Evolutionary conservation across 1,284 basidiomycete genomes (phyloP).

Genomic region (Rhodotorula sp.): DNA sequence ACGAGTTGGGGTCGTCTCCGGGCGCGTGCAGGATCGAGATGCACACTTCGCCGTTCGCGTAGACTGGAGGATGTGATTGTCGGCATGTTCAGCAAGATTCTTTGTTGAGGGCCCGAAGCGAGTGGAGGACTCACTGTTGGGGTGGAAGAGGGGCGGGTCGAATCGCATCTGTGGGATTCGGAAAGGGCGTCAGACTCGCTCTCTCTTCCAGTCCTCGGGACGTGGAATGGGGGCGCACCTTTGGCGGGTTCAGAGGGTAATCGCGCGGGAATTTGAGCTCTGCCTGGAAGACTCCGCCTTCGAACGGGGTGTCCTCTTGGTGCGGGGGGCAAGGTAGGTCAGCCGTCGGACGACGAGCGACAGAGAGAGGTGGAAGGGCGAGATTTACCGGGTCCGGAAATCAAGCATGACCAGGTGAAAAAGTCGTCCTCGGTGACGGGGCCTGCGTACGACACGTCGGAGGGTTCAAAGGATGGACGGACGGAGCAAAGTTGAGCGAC

Average conservation of each 20-base stretch:
- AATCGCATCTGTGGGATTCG: conserved; percentile 70
- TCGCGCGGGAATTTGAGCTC: conserved; percentile 86
- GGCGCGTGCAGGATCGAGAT: conserved; percentile 98
- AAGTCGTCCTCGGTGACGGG: conserved; percentile 93
- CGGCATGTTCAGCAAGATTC: background rate
- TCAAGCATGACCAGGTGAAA: conserved; percentile 97
- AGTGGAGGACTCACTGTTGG: conserved; percentile 70
- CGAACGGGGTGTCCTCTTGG: conserved; percentile 81
- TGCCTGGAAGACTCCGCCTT: conserved; percentile 94
- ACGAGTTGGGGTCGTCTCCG: conserved; percentile 72
- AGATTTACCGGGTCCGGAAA: conserved; percentile 71
- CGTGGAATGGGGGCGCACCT: conserved; percentile 47
- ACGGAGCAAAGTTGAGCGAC: conserved; percentile 2
- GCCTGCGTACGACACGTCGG: conserved; percentile 56
- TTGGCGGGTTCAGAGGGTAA: conserved; percentile 93
- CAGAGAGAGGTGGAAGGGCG: background rate
- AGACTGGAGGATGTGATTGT: conserved; percentile 59
- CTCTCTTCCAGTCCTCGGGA: background rate
- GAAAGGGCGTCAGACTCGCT: background rate
- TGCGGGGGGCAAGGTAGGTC: conserved; percentile 46
- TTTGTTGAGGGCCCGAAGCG: background rate
- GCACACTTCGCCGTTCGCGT: conserved; percentile 92
- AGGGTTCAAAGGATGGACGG: no score
- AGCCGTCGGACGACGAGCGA: background rate
- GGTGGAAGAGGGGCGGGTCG: conserved; percentile 94